Conservation (phyloP, 2,329 filamentous ascomycete species). For the Xenosphaeropsis pyriputrescens region DNA sequence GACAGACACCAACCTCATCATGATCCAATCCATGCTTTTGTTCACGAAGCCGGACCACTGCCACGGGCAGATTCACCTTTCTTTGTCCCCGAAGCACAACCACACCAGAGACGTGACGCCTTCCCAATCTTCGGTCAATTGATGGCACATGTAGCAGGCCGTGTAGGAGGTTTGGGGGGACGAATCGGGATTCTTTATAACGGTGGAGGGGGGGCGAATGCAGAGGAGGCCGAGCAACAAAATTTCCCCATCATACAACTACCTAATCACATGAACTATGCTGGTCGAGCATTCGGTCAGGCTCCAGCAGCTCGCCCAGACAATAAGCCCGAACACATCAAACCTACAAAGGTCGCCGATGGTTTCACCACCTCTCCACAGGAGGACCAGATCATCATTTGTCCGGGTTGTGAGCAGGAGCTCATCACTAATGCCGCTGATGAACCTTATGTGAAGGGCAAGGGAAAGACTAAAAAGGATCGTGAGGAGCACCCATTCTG, state of each 20-base stretch:
- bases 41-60: not conserved
- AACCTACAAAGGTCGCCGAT: constrained; percentile 38
- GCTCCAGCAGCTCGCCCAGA: constrained; percentile 1
- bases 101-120: not conserved
- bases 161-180: not conserved
- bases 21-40: not conserved
- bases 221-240: too few relatives aligned
- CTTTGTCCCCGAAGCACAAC: not conserved
- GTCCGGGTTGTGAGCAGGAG: constrained; percentile 76
- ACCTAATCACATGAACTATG: constrained; percentile 1
- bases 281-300: constrained; percentile 1
- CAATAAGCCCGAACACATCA: constrained; percentile 14
- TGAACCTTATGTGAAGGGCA: constrained; percentile 23
- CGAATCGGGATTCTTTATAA: too few relatives aligned
- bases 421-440: constrained; percentile 48
- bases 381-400: constrained; percentile 62
- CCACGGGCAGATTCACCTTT: constrained; percentile 1
- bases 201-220: too few relatives aligned
- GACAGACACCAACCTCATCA: constrained; percentile 4
- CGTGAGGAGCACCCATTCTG: constrained; percentile 72
- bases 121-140: not conserved
- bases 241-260: not conserved
- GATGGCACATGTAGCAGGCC: not conserved
- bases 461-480: constrained; percentile 31
- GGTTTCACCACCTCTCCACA: constrained; percentile 70